Percentiles rank a stretch among this genome's conserved stretches.
These are phyloP conservation scores for Mycogone perniciosa DNA, from an alignment of 2,329 filamentous ascomycete species.

Conservation along the genomic window DNA sequence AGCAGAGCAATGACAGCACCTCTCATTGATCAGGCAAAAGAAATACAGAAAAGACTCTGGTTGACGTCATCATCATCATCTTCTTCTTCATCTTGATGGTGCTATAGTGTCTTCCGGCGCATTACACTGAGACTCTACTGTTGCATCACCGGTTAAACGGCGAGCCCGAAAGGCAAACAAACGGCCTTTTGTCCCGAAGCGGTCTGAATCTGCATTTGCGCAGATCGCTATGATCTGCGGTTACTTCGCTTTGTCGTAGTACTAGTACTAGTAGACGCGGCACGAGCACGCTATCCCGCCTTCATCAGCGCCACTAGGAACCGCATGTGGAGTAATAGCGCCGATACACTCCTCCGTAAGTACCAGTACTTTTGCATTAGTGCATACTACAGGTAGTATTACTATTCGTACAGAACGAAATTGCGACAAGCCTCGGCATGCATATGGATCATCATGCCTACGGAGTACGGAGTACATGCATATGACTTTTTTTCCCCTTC, in stretches of 20 bases:
- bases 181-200: constrained; percentile 8
- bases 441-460: not conserved
- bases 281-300: too few relatives aligned
- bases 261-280: too few relatives aligned
- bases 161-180: not conserved
- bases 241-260: not conserved
- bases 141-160: not conserved
- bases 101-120: not conserved
- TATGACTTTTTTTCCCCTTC: not conserved
- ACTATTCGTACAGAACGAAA: too few relatives aligned
- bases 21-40: too few relatives aligned
- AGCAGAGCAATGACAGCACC: too few relatives aligned
- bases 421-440: not conserved
- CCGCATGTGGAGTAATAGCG: too few relatives aligned
- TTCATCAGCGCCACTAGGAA: too few relatives aligned
- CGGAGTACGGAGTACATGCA: not conserved
- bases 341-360: not conserved
- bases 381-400: not conserved
- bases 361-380: not conserved
- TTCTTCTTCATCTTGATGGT: not conserved
- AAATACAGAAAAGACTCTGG: not conserved
- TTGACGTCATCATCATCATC: not conserved
- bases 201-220: constrained; percentile 1
- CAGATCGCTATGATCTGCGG: constrained; percentile 6
- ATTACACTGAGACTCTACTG: not conserved